These are phyloP conservation scores for Neophaeococcomyces mojaviensis DNA, from an alignment of 2,329 filamentous ascomycete species.

Conservation along the genomic window DNA sequence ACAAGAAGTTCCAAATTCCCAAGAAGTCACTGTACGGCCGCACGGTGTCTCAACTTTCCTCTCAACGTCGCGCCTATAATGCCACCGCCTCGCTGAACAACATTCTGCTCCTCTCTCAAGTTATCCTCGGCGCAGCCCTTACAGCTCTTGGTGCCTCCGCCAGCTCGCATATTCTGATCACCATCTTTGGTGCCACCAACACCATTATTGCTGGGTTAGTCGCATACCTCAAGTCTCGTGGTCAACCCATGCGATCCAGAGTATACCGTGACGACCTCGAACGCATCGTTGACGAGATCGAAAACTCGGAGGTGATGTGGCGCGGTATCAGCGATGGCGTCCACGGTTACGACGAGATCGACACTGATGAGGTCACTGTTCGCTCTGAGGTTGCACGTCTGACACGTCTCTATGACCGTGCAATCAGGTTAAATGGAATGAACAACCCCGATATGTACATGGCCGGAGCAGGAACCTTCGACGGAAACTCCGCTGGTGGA, in stretches of 20 bases:
- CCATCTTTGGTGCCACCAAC: conserved; percentile 55
- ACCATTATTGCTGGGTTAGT: conserved; percentile 55
- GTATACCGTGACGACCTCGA: conserved; percentile 53
- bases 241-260: conserved; percentile 52
- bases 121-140: conserved; percentile 52
- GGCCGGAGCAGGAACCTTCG: conserved; percentile 21
- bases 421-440: conserved; percentile 31
- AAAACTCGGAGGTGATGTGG: conserved; percentile 51
- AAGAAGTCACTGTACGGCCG: conserved; percentile 22
- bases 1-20: neutral
- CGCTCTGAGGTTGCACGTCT: conserved; percentile 28
- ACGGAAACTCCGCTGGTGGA: conserved; percentile 21
- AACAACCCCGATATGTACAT: conserved; percentile 36
- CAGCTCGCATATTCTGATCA: conserved; percentile 46
- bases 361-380: conserved; percentile 39
- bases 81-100: conserved; percentile 21
- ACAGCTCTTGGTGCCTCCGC: conserved; percentile 53
- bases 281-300: conserved; percentile 49
- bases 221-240: conserved; percentile 53
- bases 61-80: conserved; percentile 17
- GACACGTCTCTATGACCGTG: conserved; percentile 33
- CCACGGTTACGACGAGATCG: conserved; percentile 41
- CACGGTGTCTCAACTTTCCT: conserved; percentile 14
- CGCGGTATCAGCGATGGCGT: conserved; percentile 35
- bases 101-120: conserved; percentile 34